Evolutionary conservation across 768 basidiomycete species (phyloP), one percentile per base, ranked within the genome.

Genomic region (Boletus pseudo-olivaceus): DNA sequence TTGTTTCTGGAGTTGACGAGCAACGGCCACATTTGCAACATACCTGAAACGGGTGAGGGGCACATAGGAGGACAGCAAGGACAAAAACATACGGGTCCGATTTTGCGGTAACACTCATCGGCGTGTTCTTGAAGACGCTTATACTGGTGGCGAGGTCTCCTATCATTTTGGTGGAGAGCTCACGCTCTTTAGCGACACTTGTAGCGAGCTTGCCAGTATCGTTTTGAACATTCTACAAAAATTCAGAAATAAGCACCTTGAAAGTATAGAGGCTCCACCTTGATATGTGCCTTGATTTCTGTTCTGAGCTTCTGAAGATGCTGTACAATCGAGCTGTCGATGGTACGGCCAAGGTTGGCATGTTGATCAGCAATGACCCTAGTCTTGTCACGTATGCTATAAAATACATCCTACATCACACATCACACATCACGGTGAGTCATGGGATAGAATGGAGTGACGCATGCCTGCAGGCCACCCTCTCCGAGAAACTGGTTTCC

Each of bases 401-500:
- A 98, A 73, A 88, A 98, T 17, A 97, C 82, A 66, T 98, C 96
- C 89, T 93, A 56, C 1, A 27, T 2, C 14, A 32, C 26, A 34
- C 4, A 38, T 52, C 7, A 35, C 26, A 37, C 4, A 38, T 53
- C 7, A 50, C 32, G 14, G 20, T 9, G n/a, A 43, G 38, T 26
- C 14, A 29, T 12, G 3, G 10, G 12, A 11, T n/a, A 43, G 37
- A 41, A 49, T 20, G 35, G 51, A 42, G 44, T 9, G 53, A 32
- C 60, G 51, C 77, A 33, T 54, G 82, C 87, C 81, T 95, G 93
- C 46, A 99, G 76, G 45, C 97, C 96, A 12, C 91, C 92, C 70
- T 98, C 94, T n/a, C 97, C 97, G 5, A 99, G 78, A 68, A 99
- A 99, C 76, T 98, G 96, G 73, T 97, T 96, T 7, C 94, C 95